These are phyloP conservation scores for Geotrichum europaeum DNA, from an alignment of 1,139 yeast species.

Conservation along the genomic window DNA sequence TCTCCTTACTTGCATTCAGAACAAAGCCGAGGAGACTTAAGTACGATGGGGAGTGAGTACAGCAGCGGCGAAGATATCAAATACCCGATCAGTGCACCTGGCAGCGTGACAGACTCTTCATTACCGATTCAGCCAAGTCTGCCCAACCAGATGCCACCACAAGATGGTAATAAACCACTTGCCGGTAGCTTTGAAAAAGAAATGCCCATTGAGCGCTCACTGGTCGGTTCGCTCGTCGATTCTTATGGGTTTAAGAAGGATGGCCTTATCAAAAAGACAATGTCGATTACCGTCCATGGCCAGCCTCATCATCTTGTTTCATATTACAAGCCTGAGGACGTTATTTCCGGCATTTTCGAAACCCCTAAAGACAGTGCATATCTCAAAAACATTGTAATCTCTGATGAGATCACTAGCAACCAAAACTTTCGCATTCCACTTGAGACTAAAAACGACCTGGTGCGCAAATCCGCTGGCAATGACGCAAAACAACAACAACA, in stretches of 20 bases:
- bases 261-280: constrained; percentile 78
- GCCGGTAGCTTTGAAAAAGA: neutral
- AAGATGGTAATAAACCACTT: neutral
- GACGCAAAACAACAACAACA: neutral
- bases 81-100: constrained; percentile 10
- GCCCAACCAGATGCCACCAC: constrained; percentile 8
- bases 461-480: constrained; percentile 5
- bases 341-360: constrained; percentile 40
- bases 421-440: constrained; percentile 47
- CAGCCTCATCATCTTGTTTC: constrained; percentile 61
- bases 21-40: neutral
- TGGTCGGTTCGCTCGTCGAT: constrained; percentile 53
- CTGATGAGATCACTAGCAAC: constrained; percentile 56
- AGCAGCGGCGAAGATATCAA: constrained; percentile 11
- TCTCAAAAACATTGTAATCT: constrained; percentile 48
- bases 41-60: neutral
- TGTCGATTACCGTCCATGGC: constrained; percentile 49
- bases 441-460: constrained; percentile 29
- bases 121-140: constrained; percentile 16
- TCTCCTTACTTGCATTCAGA: constrained; percentile 1
- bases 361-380: constrained; percentile 54
- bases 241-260: constrained; percentile 65
- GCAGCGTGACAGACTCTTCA: constrained; percentile 13
- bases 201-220: constrained; percentile 31
- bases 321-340: constrained; percentile 28